These are phyloP conservation scores for Thinopyrum elongatum DNA, from an alignment of 176 grass and related monocot genomes.

Conservation along the genomic window DNA sequence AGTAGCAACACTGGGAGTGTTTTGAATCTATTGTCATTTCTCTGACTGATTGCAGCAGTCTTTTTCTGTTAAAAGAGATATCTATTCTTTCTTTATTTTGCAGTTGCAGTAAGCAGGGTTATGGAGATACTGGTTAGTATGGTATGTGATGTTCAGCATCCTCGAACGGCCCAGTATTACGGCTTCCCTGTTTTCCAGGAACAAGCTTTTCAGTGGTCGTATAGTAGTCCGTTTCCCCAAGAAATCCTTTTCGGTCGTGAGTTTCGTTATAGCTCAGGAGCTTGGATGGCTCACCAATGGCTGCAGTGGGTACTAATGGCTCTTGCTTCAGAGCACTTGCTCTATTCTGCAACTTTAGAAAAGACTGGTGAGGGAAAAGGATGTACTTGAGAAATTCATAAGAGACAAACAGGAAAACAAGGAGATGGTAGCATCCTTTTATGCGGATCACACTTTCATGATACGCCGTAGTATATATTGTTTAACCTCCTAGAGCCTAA, in stretches of 20 bases:
- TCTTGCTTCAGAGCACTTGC: constrained; percentile 52
- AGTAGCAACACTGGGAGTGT: neutral
- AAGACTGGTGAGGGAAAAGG: neutral
- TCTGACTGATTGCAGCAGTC: neutral
- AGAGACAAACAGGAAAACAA: neutral
- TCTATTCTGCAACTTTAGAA: constrained; percentile 53
- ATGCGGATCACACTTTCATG: neutral
- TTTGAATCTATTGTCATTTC: neutral
- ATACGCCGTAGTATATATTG: no score
- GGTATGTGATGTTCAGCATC: neutral
- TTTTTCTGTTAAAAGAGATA: neutral
- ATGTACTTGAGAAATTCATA: neutral
- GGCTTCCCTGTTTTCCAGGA: no score
- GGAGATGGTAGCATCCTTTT: neutral
- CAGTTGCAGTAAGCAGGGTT: neutral
- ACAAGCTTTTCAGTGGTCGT: no score
- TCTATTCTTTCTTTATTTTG: neutral
- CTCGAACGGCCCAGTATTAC: no score
- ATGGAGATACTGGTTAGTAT: neutral
- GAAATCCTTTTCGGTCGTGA: no score
- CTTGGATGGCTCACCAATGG: constrained; percentile 73
- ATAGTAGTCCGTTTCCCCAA: no score
- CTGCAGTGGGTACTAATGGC: constrained; percentile 44
- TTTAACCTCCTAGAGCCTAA: no score
- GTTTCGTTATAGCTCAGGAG: constrained; percentile 48